Evolutionary conservation across 2,329 filamentous ascomycete species (phyloP).

Genomic region (Colletotrichum sp.): DNA sequence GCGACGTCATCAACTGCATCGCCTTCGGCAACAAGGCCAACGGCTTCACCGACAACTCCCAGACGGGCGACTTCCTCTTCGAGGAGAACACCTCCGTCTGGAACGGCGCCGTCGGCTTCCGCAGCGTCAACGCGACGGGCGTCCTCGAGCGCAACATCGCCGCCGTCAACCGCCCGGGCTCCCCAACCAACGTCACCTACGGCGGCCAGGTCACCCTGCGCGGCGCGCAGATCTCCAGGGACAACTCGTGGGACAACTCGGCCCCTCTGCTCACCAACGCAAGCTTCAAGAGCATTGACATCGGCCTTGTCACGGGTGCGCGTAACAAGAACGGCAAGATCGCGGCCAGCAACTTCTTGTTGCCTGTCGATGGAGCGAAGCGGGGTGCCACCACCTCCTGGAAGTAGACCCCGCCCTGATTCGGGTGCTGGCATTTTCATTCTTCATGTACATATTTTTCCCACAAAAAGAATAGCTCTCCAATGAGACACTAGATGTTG

Average conservation of each 20-base stretch:
- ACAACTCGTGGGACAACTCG: constrained; percentile 13
- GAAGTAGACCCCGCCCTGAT: not conserved
- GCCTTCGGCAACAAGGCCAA: constrained; percentile 47
- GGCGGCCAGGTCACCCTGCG: constrained; percentile 7
- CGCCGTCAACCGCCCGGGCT: constrained; percentile 1
- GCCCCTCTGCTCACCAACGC: not conserved
- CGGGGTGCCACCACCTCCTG: constrained; percentile 14
- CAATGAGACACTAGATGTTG: not conserved
- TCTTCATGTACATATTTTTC: not conserved
- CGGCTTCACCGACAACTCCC: constrained; percentile 47
- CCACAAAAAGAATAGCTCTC: not conserved
- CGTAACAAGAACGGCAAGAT: constrained; percentile 18
- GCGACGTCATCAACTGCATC: constrained; percentile 49
- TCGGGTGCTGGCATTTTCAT: not conserved
- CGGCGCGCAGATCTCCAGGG: not conserved
- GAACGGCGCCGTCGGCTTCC: constrained; percentile 10
- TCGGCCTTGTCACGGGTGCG: not conserved
- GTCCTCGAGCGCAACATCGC: constrained; percentile 18
- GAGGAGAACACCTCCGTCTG: constrained; percentile 10
- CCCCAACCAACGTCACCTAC: not conserved
- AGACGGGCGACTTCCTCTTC: constrained; percentile 4
- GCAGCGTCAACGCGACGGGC: constrained; percentile 13
- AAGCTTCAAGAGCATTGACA: constrained; percentile 15
- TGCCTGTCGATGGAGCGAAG: constrained; percentile 5
- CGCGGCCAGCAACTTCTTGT: constrained; percentile 13